Percentiles rank a stretch among this genome's conserved stretches.
Conservation (phyloP, 2,329 filamentous ascomycete species). For the Tolypocladium tundrense region DNA sequence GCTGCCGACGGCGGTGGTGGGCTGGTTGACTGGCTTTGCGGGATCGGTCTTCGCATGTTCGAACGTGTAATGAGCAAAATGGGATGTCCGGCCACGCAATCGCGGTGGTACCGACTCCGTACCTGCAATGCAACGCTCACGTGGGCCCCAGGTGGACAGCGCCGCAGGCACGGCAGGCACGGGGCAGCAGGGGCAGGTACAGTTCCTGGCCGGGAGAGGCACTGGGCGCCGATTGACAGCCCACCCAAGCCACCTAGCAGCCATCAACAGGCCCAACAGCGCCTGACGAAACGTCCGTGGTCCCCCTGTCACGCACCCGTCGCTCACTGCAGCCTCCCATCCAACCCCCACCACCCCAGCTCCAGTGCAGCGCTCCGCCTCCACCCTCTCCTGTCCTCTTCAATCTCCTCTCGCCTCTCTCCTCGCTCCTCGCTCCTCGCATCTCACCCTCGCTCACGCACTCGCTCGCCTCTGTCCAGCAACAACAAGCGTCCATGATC, state of each 20-base stretch:
- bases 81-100: background rate
- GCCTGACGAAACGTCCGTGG: background rate
- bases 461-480: background rate
- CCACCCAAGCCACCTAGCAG: too few relatives aligned
- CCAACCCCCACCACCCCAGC: background rate
- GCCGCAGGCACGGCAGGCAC: background rate
- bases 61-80: background rate
- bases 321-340: background rate
- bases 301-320: background rate
- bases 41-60: too few relatives aligned
- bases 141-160: background rate
- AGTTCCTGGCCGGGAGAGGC: background rate
- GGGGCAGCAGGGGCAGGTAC: background rate
- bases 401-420: background rate
- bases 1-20: background rate
- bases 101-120: background rate
- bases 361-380: constrained; percentile 1
- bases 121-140: background rate
- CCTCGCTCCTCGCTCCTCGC: background rate
- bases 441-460: background rate
- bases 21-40: background rate
- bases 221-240: background rate
- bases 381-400: constrained; percentile 1
- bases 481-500: too few relatives aligned
- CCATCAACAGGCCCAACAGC: background rate